These are phyloP conservation scores for Fusarium nelsonii DNA, from an alignment of 2,329 filamentous ascomycete species.

Conservation along the genomic window DNA sequence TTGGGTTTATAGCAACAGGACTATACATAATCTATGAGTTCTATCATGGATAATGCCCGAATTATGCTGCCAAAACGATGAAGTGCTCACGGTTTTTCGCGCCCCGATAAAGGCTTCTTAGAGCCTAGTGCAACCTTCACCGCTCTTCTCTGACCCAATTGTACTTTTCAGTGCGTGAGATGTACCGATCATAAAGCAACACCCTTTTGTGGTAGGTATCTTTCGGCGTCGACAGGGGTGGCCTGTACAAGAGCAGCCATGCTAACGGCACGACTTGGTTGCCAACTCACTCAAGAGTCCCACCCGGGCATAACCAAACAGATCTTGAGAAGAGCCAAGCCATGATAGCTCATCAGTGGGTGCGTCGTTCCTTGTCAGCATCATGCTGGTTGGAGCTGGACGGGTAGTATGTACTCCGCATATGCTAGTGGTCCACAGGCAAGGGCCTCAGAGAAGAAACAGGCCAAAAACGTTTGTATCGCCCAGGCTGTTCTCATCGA, in stretches of 20 bases:
- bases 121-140: constrained; percentile 47
- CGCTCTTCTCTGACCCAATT: constrained; percentile 43
- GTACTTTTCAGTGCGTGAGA: constrained; percentile 43
- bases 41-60: constrained; percentile 13
- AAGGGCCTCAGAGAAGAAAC: constrained; percentile 38
- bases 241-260: constrained; percentile 29
- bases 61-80: constrained; percentile 21
- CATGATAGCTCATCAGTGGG: constrained; percentile 40
- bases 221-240: constrained; percentile 37
- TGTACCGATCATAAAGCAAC: constrained; percentile 42
- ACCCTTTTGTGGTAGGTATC: constrained; percentile 37
- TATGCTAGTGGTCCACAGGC: constrained; percentile 42
- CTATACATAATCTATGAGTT: constrained; percentile 8
- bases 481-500: constrained; percentile 41
- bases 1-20: constrained; percentile 14
- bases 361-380: constrained; percentile 45
- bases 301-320: constrained; percentile 45
- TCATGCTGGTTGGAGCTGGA: constrained; percentile 35
- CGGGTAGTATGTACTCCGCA: constrained; percentile 47
- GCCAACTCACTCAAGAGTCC: constrained; percentile 46
- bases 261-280: constrained; percentile 47
- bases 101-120: constrained; percentile 42
- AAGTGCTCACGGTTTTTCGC: constrained; percentile 30
- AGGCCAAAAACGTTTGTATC: constrained; percentile 36
- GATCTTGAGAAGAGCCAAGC: constrained; percentile 44